Percentiles rank a stretch among this genome's conserved stretches.
phyloP scores from a whole-genome alignment of 345 rosid species.

The Xanthoceras sorbifolium region DNA sequence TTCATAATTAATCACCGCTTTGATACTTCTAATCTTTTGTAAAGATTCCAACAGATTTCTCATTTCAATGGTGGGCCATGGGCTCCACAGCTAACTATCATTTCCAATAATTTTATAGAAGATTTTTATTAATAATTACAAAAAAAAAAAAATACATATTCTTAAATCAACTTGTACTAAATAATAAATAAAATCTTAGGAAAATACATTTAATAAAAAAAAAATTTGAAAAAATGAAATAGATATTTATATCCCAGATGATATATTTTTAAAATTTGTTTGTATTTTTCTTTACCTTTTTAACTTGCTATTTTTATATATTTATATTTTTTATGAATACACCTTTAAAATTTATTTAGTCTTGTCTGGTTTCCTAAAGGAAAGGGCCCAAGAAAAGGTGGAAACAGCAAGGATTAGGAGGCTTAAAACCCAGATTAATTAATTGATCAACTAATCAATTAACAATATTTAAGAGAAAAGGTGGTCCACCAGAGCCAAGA shows the following conservation, averaged over 20 bases:
- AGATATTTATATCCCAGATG: not conserved
- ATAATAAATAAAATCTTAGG: too few species aligned
- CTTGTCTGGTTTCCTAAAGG: conserved; percentile 16
- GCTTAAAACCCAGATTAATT: not conserved
- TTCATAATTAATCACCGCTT: conserved; percentile 28
- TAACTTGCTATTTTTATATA: not conserved
- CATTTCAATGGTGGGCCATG: conserved; percentile 37
- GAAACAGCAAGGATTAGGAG: conserved; percentile 28
- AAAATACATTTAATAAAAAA: too few species aligned
- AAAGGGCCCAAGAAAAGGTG: conserved; percentile 27
- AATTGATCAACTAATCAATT: conserved; percentile 9
- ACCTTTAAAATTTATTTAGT: not conserved
- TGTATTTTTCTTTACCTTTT: not conserved
- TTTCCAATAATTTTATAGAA: conserved; percentile 27
- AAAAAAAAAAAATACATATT: too few species aligned
- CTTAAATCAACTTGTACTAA: not conserved
- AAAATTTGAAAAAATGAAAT: not conserved
- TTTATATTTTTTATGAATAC: not conserved
- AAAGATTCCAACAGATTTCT: conserved; percentile 33
- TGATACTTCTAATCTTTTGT: conserved; percentile 20
- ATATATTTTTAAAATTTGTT: not conserved
- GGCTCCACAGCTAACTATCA: conserved; percentile 23
- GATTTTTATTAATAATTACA: too few species aligned
- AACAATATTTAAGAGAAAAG: not conserved
- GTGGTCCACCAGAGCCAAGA: conserved; percentile 29